Evolutionary conservation across 23 red algal species (phyloP).

Genomic region (Gracilaria vermiculophylla): DNA sequence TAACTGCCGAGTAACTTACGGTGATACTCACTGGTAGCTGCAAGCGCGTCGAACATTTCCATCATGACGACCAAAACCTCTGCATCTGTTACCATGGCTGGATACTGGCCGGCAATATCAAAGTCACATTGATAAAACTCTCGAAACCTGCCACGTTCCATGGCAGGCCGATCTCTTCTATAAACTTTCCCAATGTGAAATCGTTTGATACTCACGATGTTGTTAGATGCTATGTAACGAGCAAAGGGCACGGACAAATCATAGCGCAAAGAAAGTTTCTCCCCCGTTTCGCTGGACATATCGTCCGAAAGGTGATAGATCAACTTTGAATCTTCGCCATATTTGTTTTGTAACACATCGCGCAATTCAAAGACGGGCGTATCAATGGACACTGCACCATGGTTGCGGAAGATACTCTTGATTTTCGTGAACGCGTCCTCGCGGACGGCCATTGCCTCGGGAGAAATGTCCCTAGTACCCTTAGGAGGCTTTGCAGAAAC

Average conservation of each 20-base stretch:
- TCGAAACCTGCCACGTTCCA: conserved; percentile 92
- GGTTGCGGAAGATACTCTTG: conserved; percentile 79
- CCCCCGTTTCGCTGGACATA: conserved; percentile 83
- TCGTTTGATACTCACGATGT: conserved; percentile 87
- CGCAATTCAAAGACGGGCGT: conserved; percentile 98
- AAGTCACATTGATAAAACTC: conserved; percentile 99
- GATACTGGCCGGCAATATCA: conserved; percentile 95
- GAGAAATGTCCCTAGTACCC: conserved; percentile 88
- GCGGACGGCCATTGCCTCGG: conserved; percentile 94
- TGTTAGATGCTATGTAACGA: conserved; percentile 90
- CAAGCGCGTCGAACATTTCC: conserved; percentile 87
- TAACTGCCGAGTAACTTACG: conserved; percentile 53
- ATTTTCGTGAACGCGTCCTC: conserved; percentile 78
- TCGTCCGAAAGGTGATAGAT: conserved; percentile 98
- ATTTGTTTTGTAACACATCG: conserved; percentile 92
- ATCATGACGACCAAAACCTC: conserved; percentile 95
- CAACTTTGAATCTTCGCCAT: conserved; percentile 99
- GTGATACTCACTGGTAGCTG: conserved; percentile 68
- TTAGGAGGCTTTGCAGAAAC: conserved; percentile 90
- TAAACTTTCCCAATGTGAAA: conserved; percentile 97
- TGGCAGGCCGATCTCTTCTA: conserved; percentile 92
- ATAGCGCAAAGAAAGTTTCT: conserved; percentile 91
- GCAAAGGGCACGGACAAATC: conserved; percentile 98
- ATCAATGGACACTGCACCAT: conserved; percentile 98
- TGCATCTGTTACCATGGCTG: conserved; percentile 77